Base-by-base conservation (phyloP, 2,329 filamentous ascomycete genomes). In the Xenoacremonium recifei region DNA sequence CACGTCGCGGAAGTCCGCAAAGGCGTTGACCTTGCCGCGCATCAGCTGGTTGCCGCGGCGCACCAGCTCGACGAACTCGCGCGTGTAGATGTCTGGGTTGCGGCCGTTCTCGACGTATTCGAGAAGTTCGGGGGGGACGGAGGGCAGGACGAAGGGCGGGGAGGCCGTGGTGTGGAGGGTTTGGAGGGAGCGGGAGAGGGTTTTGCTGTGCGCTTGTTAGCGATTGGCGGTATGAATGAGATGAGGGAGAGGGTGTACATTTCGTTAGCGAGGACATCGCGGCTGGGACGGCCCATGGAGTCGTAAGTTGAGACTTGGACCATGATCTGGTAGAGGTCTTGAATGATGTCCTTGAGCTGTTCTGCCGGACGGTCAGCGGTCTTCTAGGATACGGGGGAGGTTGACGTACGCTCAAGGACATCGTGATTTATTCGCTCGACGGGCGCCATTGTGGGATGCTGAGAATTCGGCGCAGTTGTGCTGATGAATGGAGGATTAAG, bases 41-140 rank as follows among this genome's bases (percentile, higher is more conserved):
- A 84, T 75, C 47, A 83, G 68, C 71, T 86, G 83, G 67, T 87
- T 87, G 30, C 76, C 72, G 35, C 81, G 71, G 40, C 82, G 69
- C 18, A 83, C 81, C 39, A 83, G 71, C 75, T 87, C 83, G 57
- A 86, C 82, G 56, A 87, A 86, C 68, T 87, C 83, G 57, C 83
- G 74, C 40, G 83, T 87, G 71, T 87, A 87, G 54, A 87, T 86
- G 65, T 87, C 83, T 3, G 83, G 83, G 68, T 87, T 87, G 37
- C 83, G 80, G 33, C 83, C 82, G 59, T 80, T 79, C 62, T 87
- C 82, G 55, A 87, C 82, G 66, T 87, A 87, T 58, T 80, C 71
- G 46, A 85, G 72, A 11, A 86, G 73, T 56, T 85, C 81, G 38
- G 75, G 76, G 3, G 82, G 82, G 17, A 84, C 72, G 21, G 62